phyloP scores from a whole-genome alignment of 805 yeast genomes.

The Schwanniomyces vanrijiae region DNA sequence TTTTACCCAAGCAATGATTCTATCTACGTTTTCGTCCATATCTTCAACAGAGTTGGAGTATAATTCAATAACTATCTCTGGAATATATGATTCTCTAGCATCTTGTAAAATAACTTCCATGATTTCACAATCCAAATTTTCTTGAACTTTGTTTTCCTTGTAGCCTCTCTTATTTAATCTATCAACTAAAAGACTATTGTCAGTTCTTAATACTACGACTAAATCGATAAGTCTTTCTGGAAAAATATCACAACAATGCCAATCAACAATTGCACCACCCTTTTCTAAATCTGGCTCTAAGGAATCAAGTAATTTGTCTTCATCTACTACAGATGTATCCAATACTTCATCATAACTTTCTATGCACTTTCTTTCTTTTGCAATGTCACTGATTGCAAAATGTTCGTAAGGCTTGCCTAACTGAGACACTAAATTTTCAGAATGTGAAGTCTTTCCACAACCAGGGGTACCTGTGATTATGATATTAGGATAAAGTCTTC shows the following conservation, averaged over 20 bases:
- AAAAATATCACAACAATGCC: constrained; percentile 97
- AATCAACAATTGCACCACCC: constrained; percentile 91
- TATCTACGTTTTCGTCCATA: constrained; percentile 77
- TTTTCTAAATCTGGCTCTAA: constrained; percentile 73
- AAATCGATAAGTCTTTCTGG: constrained; percentile 92
- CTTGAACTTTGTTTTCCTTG: constrained; percentile 78
- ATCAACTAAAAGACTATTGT: constrained; percentile 69
- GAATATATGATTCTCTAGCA: constrained; percentile 78
- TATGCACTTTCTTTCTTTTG: constrained; percentile 71
- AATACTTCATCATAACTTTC: constrained; percentile 85
- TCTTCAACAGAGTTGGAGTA: constrained; percentile 71
- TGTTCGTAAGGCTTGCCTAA: constrained; percentile 48
- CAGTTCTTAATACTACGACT: constrained; percentile 84
- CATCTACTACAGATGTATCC: constrained; percentile 88
- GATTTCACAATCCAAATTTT: constrained; percentile 93
- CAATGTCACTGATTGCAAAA: constrained; percentile 76
- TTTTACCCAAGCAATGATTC: constrained; percentile 72
- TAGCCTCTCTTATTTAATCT: constrained; percentile 77
- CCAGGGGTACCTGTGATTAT: constrained; percentile 96
- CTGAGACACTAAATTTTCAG: constrained; percentile 55
- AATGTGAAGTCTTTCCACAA: constrained; percentile 80
- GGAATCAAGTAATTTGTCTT: constrained; percentile 80
- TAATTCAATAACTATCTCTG: constrained; percentile 80
- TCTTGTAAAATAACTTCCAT: constrained; percentile 90
- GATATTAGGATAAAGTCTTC: constrained; percentile 62